Evolutionary conservation across 306 rosid genomes (phyloP), one percentile per base, ranked within the genome.

Genomic region (Lupinus albus): DNA sequence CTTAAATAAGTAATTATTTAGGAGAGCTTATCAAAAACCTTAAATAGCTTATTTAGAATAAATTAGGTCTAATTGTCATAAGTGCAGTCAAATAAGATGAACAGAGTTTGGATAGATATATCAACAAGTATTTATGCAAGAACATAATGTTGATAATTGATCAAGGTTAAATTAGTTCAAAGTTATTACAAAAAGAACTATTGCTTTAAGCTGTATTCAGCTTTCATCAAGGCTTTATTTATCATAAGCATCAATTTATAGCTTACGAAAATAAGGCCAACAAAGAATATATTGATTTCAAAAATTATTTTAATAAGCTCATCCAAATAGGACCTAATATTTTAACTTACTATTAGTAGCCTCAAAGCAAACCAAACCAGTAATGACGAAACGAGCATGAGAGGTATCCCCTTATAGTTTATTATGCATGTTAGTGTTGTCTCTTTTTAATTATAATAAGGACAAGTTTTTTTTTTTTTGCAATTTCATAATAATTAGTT

Each of bases 401-500:
- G 13, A 50, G 45, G n/a, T 21, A 12, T 10, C 7, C 51, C 3
- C 1, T 4, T 25, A n/a, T 25, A 63, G 69, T 45, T 21, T 46
- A 28, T 13, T 47, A n/a, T 46, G 6, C 3, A 44, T 52, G n/a
- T 48, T 45, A 11, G 51, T 52, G 18, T 53, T 62, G 39, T n/a
- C 61, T 28, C 32, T 20, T 68, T 16, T 36, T 50, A 66, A 50
- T 66, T 51, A 39, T 44, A 11, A 59, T 32, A 30, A 45, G 20
- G 21, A 70, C 17, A 70, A 14, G 18, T 70, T 32, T 10, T 45
- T 32, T 66, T 54, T 69, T 45, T 32, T 66, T 54, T 69, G 42
- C 17, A 3, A 16, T 11, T 46, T 33, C 47, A 42, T 46, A 70
- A 18, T 11, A 17, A 9, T 42, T 21, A 57, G 14, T 17, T 30